Base-by-base conservation (phyloP, 257 asterid genomes). In the Linderniella brevidens region DNA sequence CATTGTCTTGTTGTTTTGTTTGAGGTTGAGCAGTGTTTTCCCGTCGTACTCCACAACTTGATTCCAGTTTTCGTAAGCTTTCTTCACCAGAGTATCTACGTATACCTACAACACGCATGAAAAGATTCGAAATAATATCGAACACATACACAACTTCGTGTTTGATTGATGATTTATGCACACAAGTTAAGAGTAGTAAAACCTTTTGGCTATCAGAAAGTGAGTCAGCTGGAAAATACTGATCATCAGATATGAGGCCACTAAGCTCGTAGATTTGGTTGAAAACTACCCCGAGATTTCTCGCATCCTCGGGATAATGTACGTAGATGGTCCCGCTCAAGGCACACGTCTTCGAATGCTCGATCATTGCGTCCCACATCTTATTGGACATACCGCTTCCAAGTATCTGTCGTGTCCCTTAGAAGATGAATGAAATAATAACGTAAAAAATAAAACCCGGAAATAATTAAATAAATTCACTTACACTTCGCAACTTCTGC, bases 311-410 rank as follows among this genome's bases (percentile, higher is more conserved):
- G 3, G 86, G 58, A 58, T 85, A 90, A 64, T 74, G 84, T 38
- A 90, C 71, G 50, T 90, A 77, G 56, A 78, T 83, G 75, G 85
- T 90, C 67, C 96, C 94, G 69, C 94, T 85, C 74, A 85, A 60
- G 41, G 73, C 92, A 58, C 96, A 84, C 16, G 98, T 90, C 69
- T 90, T 84, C 48, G 96, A 77, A 54, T 90, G 98, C 63, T 90
- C 93, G 55, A 80, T 66, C 51, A 90, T 87, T 29, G 94, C 87
- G 43, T 90, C 96, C 98, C 98, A 90, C 98, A 90, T 85, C 77
- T 77, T 90, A 65, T 85, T 90, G 47, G 98, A 90, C 98, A 90
- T 90, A 41, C 98, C 96, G 62, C 82, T 85, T 50, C 98, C 98
- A 49, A 90, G 93, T 48, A 71, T 81, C 98, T 90, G 86, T 61